A percentile compares a stretch with the other conserved stretches of the same genome.
These are phyloP conservation scores for Lecanicillium sp. DNA, from an alignment of 2,329 filamentous ascomycete genomes.

Conservation along the genomic window DNA sequence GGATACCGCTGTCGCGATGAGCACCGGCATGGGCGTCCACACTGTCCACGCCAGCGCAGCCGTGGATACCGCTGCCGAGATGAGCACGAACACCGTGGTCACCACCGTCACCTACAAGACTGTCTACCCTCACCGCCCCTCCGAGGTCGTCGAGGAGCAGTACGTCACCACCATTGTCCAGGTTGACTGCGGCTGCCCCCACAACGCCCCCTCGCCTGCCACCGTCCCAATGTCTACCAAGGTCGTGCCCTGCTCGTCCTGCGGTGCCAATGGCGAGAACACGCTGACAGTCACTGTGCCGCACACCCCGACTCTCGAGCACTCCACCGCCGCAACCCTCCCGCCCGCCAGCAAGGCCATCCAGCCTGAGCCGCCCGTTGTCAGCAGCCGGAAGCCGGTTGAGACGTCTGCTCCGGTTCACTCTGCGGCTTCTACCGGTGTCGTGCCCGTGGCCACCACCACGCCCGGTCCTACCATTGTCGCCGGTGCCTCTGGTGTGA, in stretches of 20 bases:
- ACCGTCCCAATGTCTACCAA: conserved; percentile 9
- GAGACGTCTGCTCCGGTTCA: not conserved
- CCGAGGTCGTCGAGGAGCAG: not conserved
- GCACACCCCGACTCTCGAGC: not conserved
- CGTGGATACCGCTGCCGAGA: not conserved
- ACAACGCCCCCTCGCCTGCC: not conserved
- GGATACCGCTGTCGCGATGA: not conserved
- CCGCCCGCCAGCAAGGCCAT: not conserved
- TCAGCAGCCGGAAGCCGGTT: not conserved
- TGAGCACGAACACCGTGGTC: conserved; percentile 5
- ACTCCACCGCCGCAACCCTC: not conserved
- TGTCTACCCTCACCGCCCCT: conserved; percentile 1
- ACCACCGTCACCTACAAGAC: conserved; percentile 13
- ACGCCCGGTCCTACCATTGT: not conserved
- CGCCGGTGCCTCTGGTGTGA: not conserved
- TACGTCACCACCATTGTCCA: conserved; percentile 11
- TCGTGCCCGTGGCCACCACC: not conserved
- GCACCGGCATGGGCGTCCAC: not conserved
- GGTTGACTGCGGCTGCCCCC: conserved; percentile 11
- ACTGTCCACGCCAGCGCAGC: not conserved
- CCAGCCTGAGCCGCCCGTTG: not conserved
- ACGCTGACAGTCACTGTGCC: conserved; percentile 9
- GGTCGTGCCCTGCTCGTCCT: conserved; percentile 6
- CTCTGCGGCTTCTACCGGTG: not conserved
- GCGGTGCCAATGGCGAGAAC: conserved; percentile 2